phyloP scores from a whole-genome alignment of 257 asterid species.

The Coffea canephora region DNA sequence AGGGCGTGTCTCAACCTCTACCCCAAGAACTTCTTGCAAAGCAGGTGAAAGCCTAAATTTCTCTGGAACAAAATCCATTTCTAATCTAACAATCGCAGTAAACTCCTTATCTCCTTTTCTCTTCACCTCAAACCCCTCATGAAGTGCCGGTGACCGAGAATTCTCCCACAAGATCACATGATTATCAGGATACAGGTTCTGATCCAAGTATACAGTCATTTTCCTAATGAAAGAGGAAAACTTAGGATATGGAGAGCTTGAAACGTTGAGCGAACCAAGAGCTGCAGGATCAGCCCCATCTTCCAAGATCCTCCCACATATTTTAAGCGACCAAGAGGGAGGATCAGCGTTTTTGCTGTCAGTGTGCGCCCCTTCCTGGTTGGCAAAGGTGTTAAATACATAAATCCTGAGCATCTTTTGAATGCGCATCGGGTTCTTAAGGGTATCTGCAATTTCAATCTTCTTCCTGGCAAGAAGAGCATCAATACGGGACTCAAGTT shows the following conservation, averaged over 20 bases:
- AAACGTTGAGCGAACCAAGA: conserved; percentile 29
- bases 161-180: conserved; percentile 89
- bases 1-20: conserved; percentile 80
- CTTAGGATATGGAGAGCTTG: conserved; percentile 44
- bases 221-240: conserved; percentile 81
- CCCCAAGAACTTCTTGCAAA: conserved; percentile 75
- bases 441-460: conserved; percentile 40
- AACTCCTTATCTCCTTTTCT: conserved; percentile 89
- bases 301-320: conserved; percentile 70
- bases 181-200: conserved; percentile 70
- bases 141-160: conserved; percentile 64
- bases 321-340: conserved; percentile 79
- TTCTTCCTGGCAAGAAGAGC: conserved; percentile 67
- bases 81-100: conserved; percentile 77
- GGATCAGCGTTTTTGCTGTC: conserved; percentile 44
- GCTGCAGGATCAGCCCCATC: conserved; percentile 48
- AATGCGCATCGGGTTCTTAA: conserved; percentile 28
- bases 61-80: conserved; percentile 77
- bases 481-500: conserved; percentile 72
- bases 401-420: conserved; percentile 38
- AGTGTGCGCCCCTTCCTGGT: conserved; percentile 32
- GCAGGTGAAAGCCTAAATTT: conserved; percentile 71
- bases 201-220: conserved; percentile 84
- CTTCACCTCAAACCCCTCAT: conserved; percentile 88
- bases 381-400: conserved; percentile 33